A percentile compares a stretch with the other conserved stretches of the same genome.
Conservation (phyloP, 202 grass and related monocot genomes). For the Dendrocalamus latiflorus region DNA sequence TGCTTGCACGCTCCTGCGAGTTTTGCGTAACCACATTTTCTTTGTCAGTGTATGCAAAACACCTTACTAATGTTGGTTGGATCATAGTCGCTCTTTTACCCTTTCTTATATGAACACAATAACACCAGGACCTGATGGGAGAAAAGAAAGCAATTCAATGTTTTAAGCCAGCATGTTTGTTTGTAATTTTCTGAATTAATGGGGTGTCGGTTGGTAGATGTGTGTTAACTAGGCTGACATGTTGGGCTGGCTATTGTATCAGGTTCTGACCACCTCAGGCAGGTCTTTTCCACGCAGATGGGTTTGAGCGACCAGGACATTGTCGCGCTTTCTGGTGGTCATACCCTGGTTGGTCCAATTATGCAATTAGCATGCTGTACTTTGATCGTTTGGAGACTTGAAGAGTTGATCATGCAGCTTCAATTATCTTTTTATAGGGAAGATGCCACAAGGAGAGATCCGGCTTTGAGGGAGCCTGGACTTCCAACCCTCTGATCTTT, state of each 20-base stretch:
- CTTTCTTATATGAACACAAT: neutral
- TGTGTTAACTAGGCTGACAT: slow-evolving; percentile 9
- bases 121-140: neutral
- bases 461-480: slow-evolving; percentile 96
- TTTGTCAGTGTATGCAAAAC: neutral
- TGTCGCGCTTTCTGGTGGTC: slow-evolving; percentile 91
- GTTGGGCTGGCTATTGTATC: slow-evolving; percentile 8
- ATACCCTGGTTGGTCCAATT: slow-evolving; percentile 74
- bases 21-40: neutral
- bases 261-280: slow-evolving; percentile 92
- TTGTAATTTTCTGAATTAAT: neutral
- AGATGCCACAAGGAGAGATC: slow-evolving; percentile 97
- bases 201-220: neutral
- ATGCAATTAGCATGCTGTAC: neutral
- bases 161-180: neutral
- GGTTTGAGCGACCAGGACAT: slow-evolving; percentile 97
- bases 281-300: slow-evolving; percentile 81
- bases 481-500: slow-evolving; percentile 75
- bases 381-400: neutral
- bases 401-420: slow-evolving; percentile 4
- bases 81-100: neutral
- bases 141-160: neutral
- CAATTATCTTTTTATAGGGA: slow-evolving; percentile 48
- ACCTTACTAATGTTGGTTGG: neutral
- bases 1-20: no score